Evolutionary conservation across 768 basidiomycete genomes (phyloP).

Genomic region (Boletus subcaerulescens): DNA sequence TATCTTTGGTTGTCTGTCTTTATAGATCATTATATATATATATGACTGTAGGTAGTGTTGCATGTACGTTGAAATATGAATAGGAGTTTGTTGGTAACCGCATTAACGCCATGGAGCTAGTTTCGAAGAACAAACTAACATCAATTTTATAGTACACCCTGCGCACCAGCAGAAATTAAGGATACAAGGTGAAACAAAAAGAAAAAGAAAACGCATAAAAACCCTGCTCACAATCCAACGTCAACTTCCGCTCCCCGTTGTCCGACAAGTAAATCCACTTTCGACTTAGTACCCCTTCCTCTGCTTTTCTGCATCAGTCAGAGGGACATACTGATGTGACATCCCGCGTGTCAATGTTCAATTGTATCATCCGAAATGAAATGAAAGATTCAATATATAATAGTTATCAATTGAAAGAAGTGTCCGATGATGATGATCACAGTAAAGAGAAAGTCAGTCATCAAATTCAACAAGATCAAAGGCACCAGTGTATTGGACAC

Average conservation of each 20-base stretch:
- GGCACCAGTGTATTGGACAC: constrained; percentile 22
- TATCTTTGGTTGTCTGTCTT: not conserved
- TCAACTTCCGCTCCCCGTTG: too few species aligned
- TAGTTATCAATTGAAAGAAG: not conserved
- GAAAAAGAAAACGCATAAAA: too few species aligned
- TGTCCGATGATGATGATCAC: not conserved
- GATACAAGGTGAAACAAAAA: too few species aligned
- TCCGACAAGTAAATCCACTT: not conserved
- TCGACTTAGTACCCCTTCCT: constrained; percentile 20
- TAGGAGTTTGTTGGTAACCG: not conserved
- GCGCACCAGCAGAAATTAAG: too few species aligned
- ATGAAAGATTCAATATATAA: not conserved
- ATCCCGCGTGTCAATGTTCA: not conserved
- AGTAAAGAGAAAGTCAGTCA: constrained; percentile 2
- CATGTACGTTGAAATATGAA: not conserved
- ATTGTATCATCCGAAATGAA: not conserved
- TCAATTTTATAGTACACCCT: too few species aligned
- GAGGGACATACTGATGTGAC: constrained; percentile 56
- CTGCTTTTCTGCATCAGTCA: constrained; percentile 60
- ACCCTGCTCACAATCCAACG: too few species aligned
- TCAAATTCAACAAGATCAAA: constrained; percentile 12
- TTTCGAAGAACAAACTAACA: too few species aligned
- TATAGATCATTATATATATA: constrained; percentile 20
- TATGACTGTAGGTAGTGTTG: not conserved
- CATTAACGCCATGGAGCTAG: too few species aligned